Conservation (phyloP, 805 yeast genomes). For the Candida saitoana region DNA sequence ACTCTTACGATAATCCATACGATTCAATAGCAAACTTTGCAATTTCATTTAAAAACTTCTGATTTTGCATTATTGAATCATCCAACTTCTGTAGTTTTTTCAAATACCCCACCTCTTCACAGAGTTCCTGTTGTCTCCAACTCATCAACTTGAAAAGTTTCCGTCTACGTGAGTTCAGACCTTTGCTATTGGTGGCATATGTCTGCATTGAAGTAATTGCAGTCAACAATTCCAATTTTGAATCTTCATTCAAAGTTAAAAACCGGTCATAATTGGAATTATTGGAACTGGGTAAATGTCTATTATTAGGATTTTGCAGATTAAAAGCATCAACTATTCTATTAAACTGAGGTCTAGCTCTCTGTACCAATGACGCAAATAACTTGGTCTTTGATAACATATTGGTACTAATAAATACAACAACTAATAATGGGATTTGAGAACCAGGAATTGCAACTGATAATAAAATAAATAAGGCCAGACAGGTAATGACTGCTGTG, state of each 20-base stretch:
- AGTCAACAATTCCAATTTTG: constrained; percentile 28
- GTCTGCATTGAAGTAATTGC: constrained; percentile 47
- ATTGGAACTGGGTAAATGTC: neutral
- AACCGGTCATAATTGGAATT: constrained; percentile 9
- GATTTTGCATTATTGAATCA: constrained; percentile 44
- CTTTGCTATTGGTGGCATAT: constrained; percentile 37
- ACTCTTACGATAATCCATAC: constrained; percentile 46
- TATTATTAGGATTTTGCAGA: neutral
- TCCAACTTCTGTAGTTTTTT: constrained; percentile 51
- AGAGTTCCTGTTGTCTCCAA: constrained; percentile 54
- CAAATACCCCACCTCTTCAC: constrained; percentile 50
- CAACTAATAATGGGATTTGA: constrained; percentile 23
- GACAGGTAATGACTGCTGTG: constrained; percentile 13
- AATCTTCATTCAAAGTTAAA: constrained; percentile 15
- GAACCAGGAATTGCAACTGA: constrained; percentile 16
- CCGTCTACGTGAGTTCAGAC: constrained; percentile 44
- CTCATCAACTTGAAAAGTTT: constrained; percentile 44
- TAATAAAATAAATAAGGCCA: constrained; percentile 18
- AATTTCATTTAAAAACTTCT: constrained; percentile 41
- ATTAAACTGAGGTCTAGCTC: neutral
- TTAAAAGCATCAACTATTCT: neutral
- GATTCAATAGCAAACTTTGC: constrained; percentile 38
- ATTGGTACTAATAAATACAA: constrained; percentile 28
- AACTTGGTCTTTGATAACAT: constrained; percentile 27
- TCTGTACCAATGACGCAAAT: constrained; percentile 14